phyloP scores from a whole-genome alignment of 495 filamentous ascomycete species.

The Clavariopsis aquatica region DNA sequence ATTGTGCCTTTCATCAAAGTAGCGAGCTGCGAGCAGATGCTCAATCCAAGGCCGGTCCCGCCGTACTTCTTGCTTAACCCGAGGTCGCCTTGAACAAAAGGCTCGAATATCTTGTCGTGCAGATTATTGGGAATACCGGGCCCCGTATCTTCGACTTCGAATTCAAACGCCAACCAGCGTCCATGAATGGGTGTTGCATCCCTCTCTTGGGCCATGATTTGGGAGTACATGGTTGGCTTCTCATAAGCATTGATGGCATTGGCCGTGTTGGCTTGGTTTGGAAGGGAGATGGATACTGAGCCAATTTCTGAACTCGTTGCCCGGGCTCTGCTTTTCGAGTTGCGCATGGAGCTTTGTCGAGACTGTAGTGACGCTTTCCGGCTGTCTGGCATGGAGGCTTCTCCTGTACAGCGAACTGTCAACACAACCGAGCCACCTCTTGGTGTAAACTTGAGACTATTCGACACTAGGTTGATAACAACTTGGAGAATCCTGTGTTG shows the following conservation, averaged over 20 bases:
- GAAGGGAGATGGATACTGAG: slow-evolving; percentile 22
- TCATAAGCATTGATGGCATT: slow-evolving; percentile 43
- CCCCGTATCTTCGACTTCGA: slow-evolving; percentile 85
- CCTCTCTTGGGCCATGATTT: slow-evolving; percentile 55
- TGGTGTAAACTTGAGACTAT: slow-evolving; percentile 90
- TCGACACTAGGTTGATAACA: slow-evolving; percentile 89
- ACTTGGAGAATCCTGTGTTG: slow-evolving; percentile 85
- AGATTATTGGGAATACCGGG: slow-evolving; percentile 81
- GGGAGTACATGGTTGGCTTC: slow-evolving; percentile 55
- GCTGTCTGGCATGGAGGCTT: slow-evolving; percentile 46
- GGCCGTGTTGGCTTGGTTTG: slow-evolving; percentile 38
- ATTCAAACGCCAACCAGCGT: slow-evolving; percentile 70
- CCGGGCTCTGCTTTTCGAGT: slow-evolving; percentile 23
- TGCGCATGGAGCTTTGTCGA: slow-evolving; percentile 36
- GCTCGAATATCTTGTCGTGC: slow-evolving; percentile 83
- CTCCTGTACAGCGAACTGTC: slow-evolving; percentile 69
- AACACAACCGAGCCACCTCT: slow-evolving; percentile 71
- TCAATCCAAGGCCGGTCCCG: slow-evolving; percentile 86
- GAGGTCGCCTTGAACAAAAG: slow-evolving; percentile 89
- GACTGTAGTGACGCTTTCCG: slow-evolving; percentile 40
- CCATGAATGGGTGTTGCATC: slow-evolving; percentile 64
- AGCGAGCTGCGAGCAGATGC: slow-evolving; percentile 84
- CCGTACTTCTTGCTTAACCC: slow-evolving; percentile 87
- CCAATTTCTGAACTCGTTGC: slow-evolving; percentile 24
- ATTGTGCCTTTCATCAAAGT: slow-evolving; percentile 80